Conservation (phyloP, 2,329 filamentous ascomycete genomes). For the Penicillium sumatraense region DNA sequence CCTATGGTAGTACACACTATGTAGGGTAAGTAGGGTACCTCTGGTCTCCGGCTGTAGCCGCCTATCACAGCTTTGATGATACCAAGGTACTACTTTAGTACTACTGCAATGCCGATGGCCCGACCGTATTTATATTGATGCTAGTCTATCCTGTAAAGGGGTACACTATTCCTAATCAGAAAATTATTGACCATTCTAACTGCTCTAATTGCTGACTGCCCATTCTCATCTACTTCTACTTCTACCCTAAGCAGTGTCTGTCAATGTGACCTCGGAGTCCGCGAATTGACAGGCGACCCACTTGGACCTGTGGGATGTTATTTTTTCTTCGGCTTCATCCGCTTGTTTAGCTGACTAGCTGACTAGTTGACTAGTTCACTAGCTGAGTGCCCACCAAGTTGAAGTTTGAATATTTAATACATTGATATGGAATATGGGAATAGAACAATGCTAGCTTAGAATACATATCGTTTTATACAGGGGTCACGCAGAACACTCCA, state of each 20-base stretch:
- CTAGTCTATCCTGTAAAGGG: neutral
- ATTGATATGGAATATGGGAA: constrained; percentile 12
- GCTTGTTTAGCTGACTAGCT: too few species aligned
- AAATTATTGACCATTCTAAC: too few species aligned
- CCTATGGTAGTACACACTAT: too few species aligned
- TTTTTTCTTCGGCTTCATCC: neutral
- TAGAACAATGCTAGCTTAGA: constrained; percentile 29
- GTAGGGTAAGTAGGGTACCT: too few species aligned
- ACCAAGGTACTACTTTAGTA: constrained; percentile 2
- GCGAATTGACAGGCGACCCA: neutral
- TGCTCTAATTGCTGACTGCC: too few species aligned
- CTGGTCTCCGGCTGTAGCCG: constrained; percentile 27
- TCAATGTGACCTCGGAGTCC: neutral
- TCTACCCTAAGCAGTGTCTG: neutral
- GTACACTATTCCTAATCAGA: neutral
- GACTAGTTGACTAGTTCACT: too few species aligned
- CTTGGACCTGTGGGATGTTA: neutral
- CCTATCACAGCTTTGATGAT: constrained; percentile 20
- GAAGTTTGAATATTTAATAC: neutral
- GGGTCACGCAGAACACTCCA: neutral
- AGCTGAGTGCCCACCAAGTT: too few species aligned
- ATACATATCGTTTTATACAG: constrained; percentile 29
- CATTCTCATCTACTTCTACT: neutral
- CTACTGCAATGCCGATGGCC: too few species aligned
- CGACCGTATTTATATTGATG: neutral